phyloP scores from a whole-genome alignment of 768 basidiomycete genomes.

The Austroboletus eburneus region DNA sequence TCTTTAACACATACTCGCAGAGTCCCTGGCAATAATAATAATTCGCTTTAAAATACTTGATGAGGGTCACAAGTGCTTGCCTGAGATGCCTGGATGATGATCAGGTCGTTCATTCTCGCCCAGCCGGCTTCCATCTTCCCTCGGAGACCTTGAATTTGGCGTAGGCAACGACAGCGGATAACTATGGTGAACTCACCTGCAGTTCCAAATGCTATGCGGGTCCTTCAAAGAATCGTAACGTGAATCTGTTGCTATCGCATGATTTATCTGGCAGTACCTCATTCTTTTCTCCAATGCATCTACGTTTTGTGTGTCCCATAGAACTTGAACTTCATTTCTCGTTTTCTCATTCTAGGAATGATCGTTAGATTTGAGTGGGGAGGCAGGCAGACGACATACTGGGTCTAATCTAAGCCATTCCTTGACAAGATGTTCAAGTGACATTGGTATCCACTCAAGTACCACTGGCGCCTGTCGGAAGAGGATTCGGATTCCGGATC shows the following conservation, averaged over 20 bases:
- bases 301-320: conserved; percentile 29
- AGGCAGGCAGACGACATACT: conserved; percentile 23
- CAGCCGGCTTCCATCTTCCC: conserved; percentile 87
- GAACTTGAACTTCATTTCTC: conserved; percentile 31
- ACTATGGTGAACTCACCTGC: conserved; percentile 48
- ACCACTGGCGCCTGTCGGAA: too few species aligned
- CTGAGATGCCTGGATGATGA: conserved; percentile 78
- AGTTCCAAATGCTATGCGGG: conserved; percentile 82
- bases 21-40: conserved; percentile 51
- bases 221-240: conserved; percentile 32
- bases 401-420: conserved; percentile 51
- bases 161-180: conserved; percentile 1
- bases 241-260: too few species aligned
- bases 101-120: conserved; percentile 89
- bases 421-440: conserved; percentile 40
- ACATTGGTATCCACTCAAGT: background rate
- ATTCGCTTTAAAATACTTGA: background rate
- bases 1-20: conserved; percentile 60
- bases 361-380: background rate
- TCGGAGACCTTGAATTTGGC: conserved; percentile 51
- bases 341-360: conserved; percentile 36
- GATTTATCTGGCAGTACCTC: too few species aligned
- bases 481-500: too few species aligned
- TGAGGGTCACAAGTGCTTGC: conserved; percentile 29
- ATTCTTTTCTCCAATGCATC: conserved; percentile 40